Evolutionary conservation across 345 rosid species (phyloP), one percentile per base, ranked within the genome.

Genomic region (Citrus sp.): DNA sequence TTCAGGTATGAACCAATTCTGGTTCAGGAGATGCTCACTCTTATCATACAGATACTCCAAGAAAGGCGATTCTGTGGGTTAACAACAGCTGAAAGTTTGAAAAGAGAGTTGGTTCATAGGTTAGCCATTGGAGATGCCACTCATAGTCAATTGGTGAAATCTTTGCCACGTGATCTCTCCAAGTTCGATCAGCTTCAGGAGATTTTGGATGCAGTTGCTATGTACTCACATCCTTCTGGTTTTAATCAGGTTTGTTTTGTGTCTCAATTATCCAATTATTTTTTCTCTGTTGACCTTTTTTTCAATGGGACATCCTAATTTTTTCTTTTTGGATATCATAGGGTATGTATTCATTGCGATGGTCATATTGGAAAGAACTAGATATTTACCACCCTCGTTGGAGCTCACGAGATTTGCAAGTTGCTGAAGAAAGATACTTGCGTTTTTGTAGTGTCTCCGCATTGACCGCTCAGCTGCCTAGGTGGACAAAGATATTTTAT

Each of bases 331-430:
- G 58, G 51, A 72, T 77, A 37, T 78, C 18, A 60, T 82, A 96
- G 99, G 99, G 99, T 54, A 91, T 78, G 85, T 96, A 94, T 87
- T 90, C 97, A 51, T 80, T 96, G 75, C 87, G 88, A 60, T 78
- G 93, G 90, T 74, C 87, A 70, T 89, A 82, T 68, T 96, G 99
- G 99, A 90, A 91, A 86, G 98, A 96, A 87, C 86, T 96, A 86
- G 98, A 96, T 86, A 87, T 96, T 46, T 96, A 91, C 85, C 94
- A 94, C 78, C 97, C 95, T 80, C 95, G 94, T 61, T 91, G 98
- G 97, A 89, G 85, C 86, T 87, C 87, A 2, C 88, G 97, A 83
- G 97, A 96, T 77, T 82, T 96, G 87, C 99, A 96, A 87, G 85
- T 85, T 78, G 98, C 98, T 46, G 97, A 96, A 87, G 99, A 96